Base-by-base conservation (phyloP, 306 rosid species). In the Gillenia trifoliata region DNA sequence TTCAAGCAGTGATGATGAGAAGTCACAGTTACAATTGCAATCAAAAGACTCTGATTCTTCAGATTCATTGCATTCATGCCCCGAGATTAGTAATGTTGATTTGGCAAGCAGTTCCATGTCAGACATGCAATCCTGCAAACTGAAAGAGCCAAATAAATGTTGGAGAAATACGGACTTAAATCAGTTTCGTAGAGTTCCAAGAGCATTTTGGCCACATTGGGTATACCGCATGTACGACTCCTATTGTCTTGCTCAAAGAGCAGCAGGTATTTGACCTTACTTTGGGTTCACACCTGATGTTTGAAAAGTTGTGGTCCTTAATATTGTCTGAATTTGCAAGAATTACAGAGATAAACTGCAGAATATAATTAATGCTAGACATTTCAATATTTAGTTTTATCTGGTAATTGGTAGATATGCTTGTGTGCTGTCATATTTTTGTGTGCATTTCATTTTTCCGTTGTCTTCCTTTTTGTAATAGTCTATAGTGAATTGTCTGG, bases 191-290 rank as follows among this genome's bases (percentile, higher is more conserved):
- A 79, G 79, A 79, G 85, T 81, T 89, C 80, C 97, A 47, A 86
- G 78, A 75, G 91, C 96, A 73, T 91, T 85, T 75, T 93, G 74
- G 89, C 98, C 98, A 16, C 85, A 83, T 65, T 94, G 97, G 97
- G 93, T 89, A 62, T 94, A 94, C 78, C 80, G 81, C 41, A 94
- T 94, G 98, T 87, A 85, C 60, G 98, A 92, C 85, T 87, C 99
- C 70, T 92, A 92, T 85, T 87, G 82, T 78, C 96, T 91, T 77
- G 96, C 96, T 61, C 89, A 89, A 83, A 88, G 84, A 75, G 96
- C 86, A 29, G 91, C 92, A 89, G 98, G 98, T 91, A 83, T 67
- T 80, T 66, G 75, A 47, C 34, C 83, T 75, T 85, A 43, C 68
- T 70, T 81, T 61, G 71, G 65, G 71, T 28, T 47, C 26, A 43